A percentile compares a stretch with the other conserved stretches of the same genome.
These are phyloP conservation scores for Lasiodiplodia citricola DNA, from an alignment of 2,329 filamentous ascomycete species.

Conservation along the genomic window DNA sequence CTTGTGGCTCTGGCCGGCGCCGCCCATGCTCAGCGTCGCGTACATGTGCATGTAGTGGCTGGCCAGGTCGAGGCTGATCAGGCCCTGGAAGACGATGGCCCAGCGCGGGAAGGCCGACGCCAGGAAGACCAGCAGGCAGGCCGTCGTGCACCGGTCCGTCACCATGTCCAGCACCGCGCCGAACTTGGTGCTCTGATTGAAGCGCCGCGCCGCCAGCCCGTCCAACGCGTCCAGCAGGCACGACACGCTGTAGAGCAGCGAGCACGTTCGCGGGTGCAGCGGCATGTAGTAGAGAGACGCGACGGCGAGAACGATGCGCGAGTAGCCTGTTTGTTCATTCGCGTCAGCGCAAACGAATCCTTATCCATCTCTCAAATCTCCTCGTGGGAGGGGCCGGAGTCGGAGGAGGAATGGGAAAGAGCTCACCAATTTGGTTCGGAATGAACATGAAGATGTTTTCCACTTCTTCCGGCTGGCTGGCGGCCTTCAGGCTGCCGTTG, in stretches of 20 bases:
- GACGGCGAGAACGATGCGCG: conserved; percentile 66
- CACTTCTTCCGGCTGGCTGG: conserved; percentile 35
- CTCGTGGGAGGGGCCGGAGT: background rate
- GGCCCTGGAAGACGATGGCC: conserved; percentile 89
- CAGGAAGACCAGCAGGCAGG: conserved; percentile 92
- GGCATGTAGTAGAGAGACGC: conserved; percentile 99
- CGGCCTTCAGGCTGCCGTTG: conserved; percentile 23
- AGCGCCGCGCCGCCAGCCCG: conserved; percentile 84
- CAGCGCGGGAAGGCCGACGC: conserved; percentile 93
- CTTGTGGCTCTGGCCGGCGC: conserved; percentile 84
- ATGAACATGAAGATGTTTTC: conserved; percentile 62
- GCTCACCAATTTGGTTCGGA: conserved; percentile 58
- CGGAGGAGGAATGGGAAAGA: background rate
- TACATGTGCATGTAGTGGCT: conserved; percentile 99
- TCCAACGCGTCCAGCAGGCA: conserved; percentile 95
- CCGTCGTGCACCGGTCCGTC: conserved; percentile 95
- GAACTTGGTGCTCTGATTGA: conserved; percentile 92
- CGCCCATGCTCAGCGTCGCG: conserved; percentile 86
- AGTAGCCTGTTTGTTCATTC: conserved; percentile 48
- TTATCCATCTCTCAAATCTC: background rate
- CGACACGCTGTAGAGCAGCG: conserved; percentile 87
- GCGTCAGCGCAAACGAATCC: background rate
- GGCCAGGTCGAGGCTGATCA: conserved; percentile 91
- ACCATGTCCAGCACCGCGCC: conserved; percentile 99
- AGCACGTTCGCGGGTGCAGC: conserved; percentile 94